Base-by-base conservation (phyloP, 192 early-diverging fungal species). In the Backusella circina region DNA sequence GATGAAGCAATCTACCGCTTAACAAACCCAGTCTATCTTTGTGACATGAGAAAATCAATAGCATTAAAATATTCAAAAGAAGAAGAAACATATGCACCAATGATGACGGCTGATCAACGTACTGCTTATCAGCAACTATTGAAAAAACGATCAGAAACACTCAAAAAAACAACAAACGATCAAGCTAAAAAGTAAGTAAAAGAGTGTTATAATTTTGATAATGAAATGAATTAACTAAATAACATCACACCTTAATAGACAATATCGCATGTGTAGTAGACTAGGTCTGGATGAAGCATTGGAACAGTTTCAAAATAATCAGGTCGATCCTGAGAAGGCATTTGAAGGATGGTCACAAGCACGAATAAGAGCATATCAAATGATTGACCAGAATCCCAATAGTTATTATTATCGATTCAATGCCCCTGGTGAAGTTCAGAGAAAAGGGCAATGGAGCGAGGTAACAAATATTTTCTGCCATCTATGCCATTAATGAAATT, bases 361-460 rank as follows among this genome's bases (percentile, higher is more conserved):
- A 61, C 92, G 96, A 21, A 94, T 95, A 57, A 90, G 89, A 72
- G 96, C 96, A 12, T 98, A 95, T 80, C 89, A 94, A 75, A 90
- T 91, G 72, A 98, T 98, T 82, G 91, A 95, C 68, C 92, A 89
- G 54, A 96, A 96, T 72, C 96, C 96, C 39, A 98, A 98, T 84
- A 94, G 94, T 16, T 98, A 98, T 82, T 98, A 98, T 79, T 98
- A 98, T 83, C 90, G 95, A n/a, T 98, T 98, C 82, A 97, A 97
- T 75, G 95, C 94, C 5, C 96, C 96, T 1, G 96, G 96, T 31
- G 95, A 97, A 78, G 91, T 93, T 73, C 96, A 97, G 78, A 88
- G 92, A 37, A 95, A 95, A 67, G 96, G 96, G 15, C 88, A 86
- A 71, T 97, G 95, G 95, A 94, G 92, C 13, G 82, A 89, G 72